Evolutionary conservation across 2,329 filamentous ascomycete genomes (phyloP).

Genomic region (Botrytis fabae): DNA sequence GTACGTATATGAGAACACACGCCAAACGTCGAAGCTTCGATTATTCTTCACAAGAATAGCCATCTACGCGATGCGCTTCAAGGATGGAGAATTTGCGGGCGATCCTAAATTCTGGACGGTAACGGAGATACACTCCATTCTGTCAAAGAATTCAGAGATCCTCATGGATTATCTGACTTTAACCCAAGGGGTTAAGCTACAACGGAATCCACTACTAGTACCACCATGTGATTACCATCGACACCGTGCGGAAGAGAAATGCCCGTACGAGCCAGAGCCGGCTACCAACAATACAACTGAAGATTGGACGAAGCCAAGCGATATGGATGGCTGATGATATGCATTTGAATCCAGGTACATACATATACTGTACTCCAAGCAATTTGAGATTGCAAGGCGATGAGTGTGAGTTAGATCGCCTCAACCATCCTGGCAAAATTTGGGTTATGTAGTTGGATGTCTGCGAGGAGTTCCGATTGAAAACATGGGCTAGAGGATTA

Average conservation of each 20-base stretch:
- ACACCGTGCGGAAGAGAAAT: accelerated
- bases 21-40: not conserved
- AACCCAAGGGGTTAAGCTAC: not conserved
- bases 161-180: not conserved
- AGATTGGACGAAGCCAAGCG: not conserved
- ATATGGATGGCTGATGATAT: not conserved
- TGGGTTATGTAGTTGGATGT: not conserved
- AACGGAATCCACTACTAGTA: not conserved
- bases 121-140: not conserved
- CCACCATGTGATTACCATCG: not conserved
- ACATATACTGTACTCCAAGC: accelerated
- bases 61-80: not conserved
- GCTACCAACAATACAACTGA: accelerated
- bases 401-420: too few species aligned
- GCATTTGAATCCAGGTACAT: accelerated
- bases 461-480: too few species aligned
- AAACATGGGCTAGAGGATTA: too few species aligned
- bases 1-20: not conserved
- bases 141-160: not conserved
- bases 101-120: not conserved
- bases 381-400: not conserved
- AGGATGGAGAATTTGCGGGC: not conserved
- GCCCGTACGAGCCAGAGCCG: not conserved
- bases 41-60: not conserved
- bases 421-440: not conserved